Evolutionary conservation across 2,329 filamentous ascomycete genomes (phyloP), one percentile per base, ranked within the genome.

Genomic region (Volutella citrinella): DNA sequence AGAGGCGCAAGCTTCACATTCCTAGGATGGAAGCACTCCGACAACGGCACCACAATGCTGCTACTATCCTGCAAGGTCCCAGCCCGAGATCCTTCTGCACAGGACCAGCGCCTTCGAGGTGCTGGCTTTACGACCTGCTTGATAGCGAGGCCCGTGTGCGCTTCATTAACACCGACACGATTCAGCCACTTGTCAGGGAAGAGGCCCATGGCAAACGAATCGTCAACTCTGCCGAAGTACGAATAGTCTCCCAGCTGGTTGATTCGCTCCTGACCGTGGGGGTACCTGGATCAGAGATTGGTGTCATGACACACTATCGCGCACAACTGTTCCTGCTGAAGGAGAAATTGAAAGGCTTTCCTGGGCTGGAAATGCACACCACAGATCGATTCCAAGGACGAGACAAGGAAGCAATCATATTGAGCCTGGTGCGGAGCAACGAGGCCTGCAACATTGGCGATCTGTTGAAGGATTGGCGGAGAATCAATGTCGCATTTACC

Each of bases 361-460:
- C 70, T 0, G 76, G 77, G 3, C 80, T 98, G 3, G 93, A 98
- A 63, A 89, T 97, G 75, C 89, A 98, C 62, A 97, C 93, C 0
- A 90, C 93, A 4, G 93, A 98, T 63, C 88, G 91, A 27, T 98
- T 95, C 61, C 93, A 98, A 59, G 93, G 93, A 7, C 79, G 93
- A 9, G 93, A 98, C 64, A 98, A 98, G 58, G 89, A 95, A 55
- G 82, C 95, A 4, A 78, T 97, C 1, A 78, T 98, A 11, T 74
- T 98, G 8, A 87, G 80, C 35, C 82, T 95, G 19, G 93, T 97
- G 11, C 78, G 93, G 19, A 91, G 81, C 57, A 98, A 98, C 52
- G 81, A 90, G 15, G 74, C 76, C 2, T 79, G 82, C 43, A 79
- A 76, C 30, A 90, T 98, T n/a, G 93, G 93, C 13, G 93, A 97